Conservation (phyloP, 2,329 filamentous ascomycete species). For the Cordyceps cateniannulata region DNA sequence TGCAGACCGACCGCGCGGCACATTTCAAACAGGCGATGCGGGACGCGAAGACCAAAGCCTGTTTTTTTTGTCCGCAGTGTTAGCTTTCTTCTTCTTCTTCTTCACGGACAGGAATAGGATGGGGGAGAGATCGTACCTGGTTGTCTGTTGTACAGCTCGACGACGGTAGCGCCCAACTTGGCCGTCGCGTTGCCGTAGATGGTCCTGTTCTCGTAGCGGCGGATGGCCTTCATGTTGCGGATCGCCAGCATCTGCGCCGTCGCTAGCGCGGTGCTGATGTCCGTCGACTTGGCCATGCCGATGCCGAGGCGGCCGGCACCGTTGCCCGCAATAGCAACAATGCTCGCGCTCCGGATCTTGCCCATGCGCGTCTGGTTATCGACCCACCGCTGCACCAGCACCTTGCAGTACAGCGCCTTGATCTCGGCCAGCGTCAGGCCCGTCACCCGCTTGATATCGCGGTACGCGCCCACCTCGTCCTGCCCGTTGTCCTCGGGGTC, state of each 20-base stretch:
- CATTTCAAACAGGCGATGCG: conserved; percentile 91
- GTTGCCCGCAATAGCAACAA: conserved; percentile 80
- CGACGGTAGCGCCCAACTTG: conserved; percentile 83
- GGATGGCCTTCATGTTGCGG: conserved; percentile 87
- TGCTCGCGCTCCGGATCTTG: conserved; percentile 74
- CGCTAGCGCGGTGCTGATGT: conserved; percentile 57
- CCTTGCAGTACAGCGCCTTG: conserved; percentile 57
- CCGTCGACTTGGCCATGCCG: conserved; percentile 82
- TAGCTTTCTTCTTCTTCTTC: background rate
- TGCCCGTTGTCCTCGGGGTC: conserved; percentile 45
- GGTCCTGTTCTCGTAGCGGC: conserved; percentile 84
- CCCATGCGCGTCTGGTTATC: conserved; percentile 93
- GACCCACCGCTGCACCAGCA: conserved; percentile 67
- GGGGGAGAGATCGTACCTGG: conserved; percentile 63
- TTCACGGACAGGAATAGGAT: too few species aligned
- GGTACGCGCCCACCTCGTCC: conserved; percentile 45
- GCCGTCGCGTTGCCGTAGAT: conserved; percentile 78
- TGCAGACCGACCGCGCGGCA: conserved; percentile 79
- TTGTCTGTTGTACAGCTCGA: conserved; percentile 74
- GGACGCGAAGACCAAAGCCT: conserved; percentile 93
- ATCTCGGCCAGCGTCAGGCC: conserved; percentile 49
- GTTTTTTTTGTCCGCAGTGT: conserved; percentile 11
- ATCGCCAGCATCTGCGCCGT: conserved; percentile 80
- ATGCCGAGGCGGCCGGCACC: conserved; percentile 78
- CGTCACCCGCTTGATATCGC: conserved; percentile 47